Percentiles rank a stretch among this genome's conserved stretches.
Conservation (phyloP, 768 basidiomycete species). For the Cubamyces lactineus region DNA sequence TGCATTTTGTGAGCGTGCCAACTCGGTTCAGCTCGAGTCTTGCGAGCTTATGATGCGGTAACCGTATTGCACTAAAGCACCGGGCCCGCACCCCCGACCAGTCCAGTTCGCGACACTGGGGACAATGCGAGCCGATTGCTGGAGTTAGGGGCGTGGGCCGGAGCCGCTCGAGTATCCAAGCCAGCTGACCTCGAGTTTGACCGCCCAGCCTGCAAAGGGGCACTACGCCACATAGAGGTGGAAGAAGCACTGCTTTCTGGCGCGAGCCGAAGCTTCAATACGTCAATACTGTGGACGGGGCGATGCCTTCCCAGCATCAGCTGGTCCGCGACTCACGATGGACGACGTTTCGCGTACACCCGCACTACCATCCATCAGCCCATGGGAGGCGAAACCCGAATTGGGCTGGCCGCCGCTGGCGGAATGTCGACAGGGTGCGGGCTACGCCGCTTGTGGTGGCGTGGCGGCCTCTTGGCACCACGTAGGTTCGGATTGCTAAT, state of each 20-base stretch:
- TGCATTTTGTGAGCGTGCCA: background rate
- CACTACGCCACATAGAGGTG: background rate
- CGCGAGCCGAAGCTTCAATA: background rate
- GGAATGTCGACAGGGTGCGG: too few relatives aligned
- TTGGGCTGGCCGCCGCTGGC: too few relatives aligned
- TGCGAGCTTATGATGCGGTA: too few relatives aligned
- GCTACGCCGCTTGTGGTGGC: too few relatives aligned
- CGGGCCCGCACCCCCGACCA: too few relatives aligned
- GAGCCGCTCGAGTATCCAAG: background rate
- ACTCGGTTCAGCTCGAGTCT: constrained; percentile 10
- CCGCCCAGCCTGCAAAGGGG: constrained; percentile 1
- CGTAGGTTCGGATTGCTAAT: too few relatives aligned
- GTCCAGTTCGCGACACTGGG: background rate
- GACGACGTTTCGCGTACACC: background rate
- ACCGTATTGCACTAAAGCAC: too few relatives aligned
- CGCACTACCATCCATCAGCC: too few relatives aligned
- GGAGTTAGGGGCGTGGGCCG: too few relatives aligned
- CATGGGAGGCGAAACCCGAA: too few relatives aligned
- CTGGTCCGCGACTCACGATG: background rate
- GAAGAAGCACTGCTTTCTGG: background rate
- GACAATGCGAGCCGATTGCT: too few relatives aligned
- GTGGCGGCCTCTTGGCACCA: too few relatives aligned
- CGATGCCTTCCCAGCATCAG: background rate
- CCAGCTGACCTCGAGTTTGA: constrained; percentile 2
- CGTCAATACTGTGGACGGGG: background rate